Conservation (phyloP, 176 grass and related monocot genomes). For the Eleusine indica region DNA sequence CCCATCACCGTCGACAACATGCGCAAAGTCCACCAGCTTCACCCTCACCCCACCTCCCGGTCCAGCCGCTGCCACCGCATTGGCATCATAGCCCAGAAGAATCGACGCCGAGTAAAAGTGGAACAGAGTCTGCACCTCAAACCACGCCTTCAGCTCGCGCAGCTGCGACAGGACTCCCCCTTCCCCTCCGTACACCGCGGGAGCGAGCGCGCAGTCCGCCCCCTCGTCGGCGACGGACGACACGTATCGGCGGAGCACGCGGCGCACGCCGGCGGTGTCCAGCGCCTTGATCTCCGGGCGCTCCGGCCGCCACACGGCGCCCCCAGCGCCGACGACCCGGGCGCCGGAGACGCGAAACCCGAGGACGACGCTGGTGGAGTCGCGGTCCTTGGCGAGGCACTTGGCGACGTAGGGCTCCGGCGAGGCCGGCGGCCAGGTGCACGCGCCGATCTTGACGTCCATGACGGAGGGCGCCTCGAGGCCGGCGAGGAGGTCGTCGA, state of each 20-base stretch:
- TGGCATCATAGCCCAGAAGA: constrained; percentile 71
- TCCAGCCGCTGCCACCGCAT: constrained; percentile 1
- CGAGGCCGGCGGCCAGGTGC: constrained; percentile 56
- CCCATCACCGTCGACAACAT: constrained; percentile 69
- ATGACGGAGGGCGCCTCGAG: constrained; percentile 55
- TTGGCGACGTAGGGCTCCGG: constrained; percentile 70
- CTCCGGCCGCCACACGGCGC: constrained; percentile 52
- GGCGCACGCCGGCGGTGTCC: constrained; percentile 50
- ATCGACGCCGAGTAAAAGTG: constrained; percentile 89
- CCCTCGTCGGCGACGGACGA: constrained; percentile 41
- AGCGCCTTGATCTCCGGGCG: constrained; percentile 47
- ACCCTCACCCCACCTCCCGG: constrained; percentile 37
- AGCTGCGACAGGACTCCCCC: constrained; percentile 72
- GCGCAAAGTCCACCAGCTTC: constrained; percentile 88
- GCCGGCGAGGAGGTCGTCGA: constrained; percentile 70
- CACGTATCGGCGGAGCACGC: constrained; percentile 67
- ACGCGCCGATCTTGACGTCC: constrained; percentile 90
- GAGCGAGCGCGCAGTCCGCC: constrained; percentile 51
- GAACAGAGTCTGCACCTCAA: constrained; percentile 86
- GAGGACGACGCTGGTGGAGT: constrained; percentile 55
- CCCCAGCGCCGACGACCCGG: constrained; percentile 38
- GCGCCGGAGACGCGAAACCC: constrained; percentile 74
- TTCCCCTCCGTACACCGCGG: constrained; percentile 63
- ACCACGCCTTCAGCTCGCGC: constrained; percentile 84
- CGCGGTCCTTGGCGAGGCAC: constrained; percentile 76